Percentiles rank a stretch among this genome's conserved stretches.
Evolutionary conservation across 2,329 filamentous ascomycete species (phyloP).

Genomic region (Cryphonectria parasitica): DNA sequence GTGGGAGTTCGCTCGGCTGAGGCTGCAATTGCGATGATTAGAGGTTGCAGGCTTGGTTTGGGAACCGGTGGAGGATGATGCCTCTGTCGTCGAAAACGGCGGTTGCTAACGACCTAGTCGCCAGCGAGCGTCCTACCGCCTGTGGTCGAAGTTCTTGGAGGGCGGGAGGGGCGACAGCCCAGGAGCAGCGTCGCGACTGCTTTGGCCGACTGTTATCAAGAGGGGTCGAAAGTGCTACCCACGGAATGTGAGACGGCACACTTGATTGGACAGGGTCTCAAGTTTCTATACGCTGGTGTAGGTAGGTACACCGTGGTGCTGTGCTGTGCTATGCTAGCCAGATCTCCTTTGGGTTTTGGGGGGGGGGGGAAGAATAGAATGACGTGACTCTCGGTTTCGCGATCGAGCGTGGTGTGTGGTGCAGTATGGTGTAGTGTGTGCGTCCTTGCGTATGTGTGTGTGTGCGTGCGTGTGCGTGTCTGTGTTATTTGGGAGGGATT

Average conservation of each 20-base stretch:
- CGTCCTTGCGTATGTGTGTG: no score
- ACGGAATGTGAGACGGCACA: not conserved
- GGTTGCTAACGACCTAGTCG: not conserved
- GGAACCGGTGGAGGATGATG: not conserved
- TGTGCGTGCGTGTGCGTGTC: not conserved
- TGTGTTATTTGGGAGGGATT: constrained; percentile 7
- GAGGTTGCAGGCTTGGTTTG: not conserved
- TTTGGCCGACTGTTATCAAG: not conserved
- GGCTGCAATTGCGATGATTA: constrained; percentile 4
- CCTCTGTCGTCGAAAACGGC: not conserved
- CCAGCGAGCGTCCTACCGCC: not conserved
- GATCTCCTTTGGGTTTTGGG: not conserved
- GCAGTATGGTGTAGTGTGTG: not conserved
- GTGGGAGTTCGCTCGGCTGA: constrained; percentile 22
- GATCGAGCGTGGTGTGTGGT: not conserved
- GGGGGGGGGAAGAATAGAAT: not conserved
- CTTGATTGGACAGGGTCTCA: not conserved
- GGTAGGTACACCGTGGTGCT: not conserved
- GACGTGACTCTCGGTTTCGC: constrained; percentile 3
- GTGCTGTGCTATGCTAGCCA: not conserved
- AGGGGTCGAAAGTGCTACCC: not conserved
- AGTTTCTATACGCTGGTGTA: not conserved
- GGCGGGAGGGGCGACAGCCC: not conserved
- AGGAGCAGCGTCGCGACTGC: not conserved
- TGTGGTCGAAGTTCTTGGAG: not conserved